A percentile compares a stretch with the other conserved stretches of the same genome.
Conservation (phyloP, 2,329 filamentous ascomycete genomes). For the Fusarium veterinarium region DNA sequence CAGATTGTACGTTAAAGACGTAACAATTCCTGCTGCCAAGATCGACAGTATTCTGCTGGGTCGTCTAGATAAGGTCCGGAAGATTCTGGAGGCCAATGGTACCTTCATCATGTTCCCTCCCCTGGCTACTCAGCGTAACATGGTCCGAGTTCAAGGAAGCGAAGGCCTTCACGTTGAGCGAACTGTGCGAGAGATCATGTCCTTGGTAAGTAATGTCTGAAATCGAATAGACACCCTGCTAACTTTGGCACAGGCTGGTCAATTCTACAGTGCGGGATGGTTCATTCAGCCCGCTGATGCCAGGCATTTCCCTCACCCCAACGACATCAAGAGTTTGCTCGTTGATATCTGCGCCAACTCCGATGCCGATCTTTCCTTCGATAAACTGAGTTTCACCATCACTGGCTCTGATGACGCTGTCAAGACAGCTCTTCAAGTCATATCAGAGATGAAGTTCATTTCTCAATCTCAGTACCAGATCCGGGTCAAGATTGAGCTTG, state of each 20-base stretch:
- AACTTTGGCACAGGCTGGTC: conserved; percentile 74
- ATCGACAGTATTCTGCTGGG: conserved; percentile 93
- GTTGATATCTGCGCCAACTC: conserved; percentile 97
- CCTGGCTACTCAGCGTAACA: conserved; percentile 84
- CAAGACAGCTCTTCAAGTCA: conserved; percentile 93
- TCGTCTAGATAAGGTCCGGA: conserved; percentile 94
- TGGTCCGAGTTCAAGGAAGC: conserved; percentile 90
- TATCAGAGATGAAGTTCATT: conserved; percentile 91
- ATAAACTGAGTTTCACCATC: conserved; percentile 92
- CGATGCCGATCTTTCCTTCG: conserved; percentile 92
- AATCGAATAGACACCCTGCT: conserved; percentile 23
- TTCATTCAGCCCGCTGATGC: conserved; percentile 85
- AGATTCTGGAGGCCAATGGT: conserved; percentile 96
- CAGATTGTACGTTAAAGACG: conserved; percentile 91
- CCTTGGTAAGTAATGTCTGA: conserved; percentile 70
- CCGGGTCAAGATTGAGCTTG: conserved; percentile 96
- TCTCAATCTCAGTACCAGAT: conserved; percentile 91
- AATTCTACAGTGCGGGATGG: conserved; percentile 98
- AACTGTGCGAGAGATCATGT: conserved; percentile 95
- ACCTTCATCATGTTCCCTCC: conserved; percentile 94
- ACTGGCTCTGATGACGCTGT: conserved; percentile 97
- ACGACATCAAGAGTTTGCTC: conserved; percentile 90
- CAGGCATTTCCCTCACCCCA: conserved; percentile 67
- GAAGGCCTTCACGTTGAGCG: conserved; percentile 95
- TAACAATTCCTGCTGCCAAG: conserved; percentile 88